Evolutionary conservation across 345 rosid genomes (phyloP), one percentile per base, ranked within the genome.

Genomic region (Populus ilicifolia): DNA sequence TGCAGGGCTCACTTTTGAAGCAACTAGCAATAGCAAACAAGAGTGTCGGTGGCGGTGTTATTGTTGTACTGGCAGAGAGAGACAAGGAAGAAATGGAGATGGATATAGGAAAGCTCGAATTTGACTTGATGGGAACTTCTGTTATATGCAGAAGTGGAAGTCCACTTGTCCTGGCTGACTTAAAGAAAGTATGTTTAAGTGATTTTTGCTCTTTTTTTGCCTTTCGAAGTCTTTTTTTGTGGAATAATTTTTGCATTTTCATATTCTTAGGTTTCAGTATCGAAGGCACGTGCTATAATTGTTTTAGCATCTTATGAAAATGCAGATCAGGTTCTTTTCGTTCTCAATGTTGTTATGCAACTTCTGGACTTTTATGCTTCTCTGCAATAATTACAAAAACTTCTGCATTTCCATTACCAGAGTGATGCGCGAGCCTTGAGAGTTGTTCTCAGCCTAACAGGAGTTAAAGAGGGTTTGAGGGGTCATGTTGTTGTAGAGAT

Each of bases 401-500:
- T 44, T 84, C 25, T 72, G 13, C 75, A 30, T 63, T 80, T 35
- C 69, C 67, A 16, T 77, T 33, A 30, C 82, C 86, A 94, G 97
- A 92, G 98, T 61, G 97, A 94, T 85, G 98, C 98, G 27, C 94
- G 89, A 83, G 97, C 94, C 61, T 86, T 94, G 78, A 92, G 97
- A 86, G 94, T 92, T 75, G 97, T 94, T 68, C 94, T 94, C 75
- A 92, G 96, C 82, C 89, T 94, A 59, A 90, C 91, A 1, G 97
- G 97, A 84, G 98, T 94, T 20, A 91, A 85, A 72, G 93, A 94
- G 81, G 92, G 91, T 85, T 83, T 90, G 88, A 89, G 79, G 56
- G 94, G 98, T n/a, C 98, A 94, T 83, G 96, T 94, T 79, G 98
- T 92, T 36, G 96, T 92, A 36, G 98, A 94, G 89, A 90, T 94